These are phyloP conservation scores for Kluyveromyces siamensis DNA, from an alignment of 805 yeast genomes.

Conservation along the genomic window DNA sequence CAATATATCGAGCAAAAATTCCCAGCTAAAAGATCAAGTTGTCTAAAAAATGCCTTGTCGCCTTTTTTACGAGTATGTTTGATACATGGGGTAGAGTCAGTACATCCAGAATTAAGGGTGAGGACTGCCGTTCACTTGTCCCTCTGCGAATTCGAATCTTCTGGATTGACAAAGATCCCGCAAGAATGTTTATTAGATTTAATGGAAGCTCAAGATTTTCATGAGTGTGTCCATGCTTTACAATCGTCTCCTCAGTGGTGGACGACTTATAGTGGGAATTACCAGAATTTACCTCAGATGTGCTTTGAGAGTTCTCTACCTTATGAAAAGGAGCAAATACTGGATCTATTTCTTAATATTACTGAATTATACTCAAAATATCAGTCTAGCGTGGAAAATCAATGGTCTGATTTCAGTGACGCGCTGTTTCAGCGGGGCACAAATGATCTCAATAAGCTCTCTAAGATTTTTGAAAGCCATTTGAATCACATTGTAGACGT, in stretches of 20 bases:
- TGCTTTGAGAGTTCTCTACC: conserved; percentile 48
- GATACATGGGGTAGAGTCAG: conserved; percentile 32
- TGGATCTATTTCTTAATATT: conserved; percentile 39
- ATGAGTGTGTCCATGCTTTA: conserved; percentile 33
- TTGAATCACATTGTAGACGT: background rate
- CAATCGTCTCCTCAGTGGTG: conserved; percentile 51
- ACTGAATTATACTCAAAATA: conserved; percentile 29
- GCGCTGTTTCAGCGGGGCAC: background rate
- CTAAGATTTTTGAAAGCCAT: conserved; percentile 1
- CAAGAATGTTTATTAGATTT: conserved; percentile 18
- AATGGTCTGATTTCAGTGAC: background rate
- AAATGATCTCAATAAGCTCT: background rate
- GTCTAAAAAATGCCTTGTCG: conserved; percentile 34
- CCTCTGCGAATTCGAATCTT: conserved; percentile 45
- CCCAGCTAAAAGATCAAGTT: conserved; percentile 20
- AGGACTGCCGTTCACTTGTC: conserved; percentile 41
- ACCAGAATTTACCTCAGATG: conserved; percentile 41
- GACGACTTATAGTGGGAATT: conserved; percentile 66
- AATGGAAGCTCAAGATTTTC: conserved; percentile 13
- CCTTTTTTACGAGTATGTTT: conserved; percentile 35
- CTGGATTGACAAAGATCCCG: conserved; percentile 30
- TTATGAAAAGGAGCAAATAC: conserved; percentile 41
- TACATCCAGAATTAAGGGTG: conserved; percentile 26
- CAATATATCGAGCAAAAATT: conserved; percentile 12
- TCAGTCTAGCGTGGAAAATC: conserved; percentile 3